Percentiles rank a stretch among this genome's conserved stretches.
phyloP scores from a whole-genome alignment of 768 basidiomycete species.

The Xerocomus spinulosus region DNA sequence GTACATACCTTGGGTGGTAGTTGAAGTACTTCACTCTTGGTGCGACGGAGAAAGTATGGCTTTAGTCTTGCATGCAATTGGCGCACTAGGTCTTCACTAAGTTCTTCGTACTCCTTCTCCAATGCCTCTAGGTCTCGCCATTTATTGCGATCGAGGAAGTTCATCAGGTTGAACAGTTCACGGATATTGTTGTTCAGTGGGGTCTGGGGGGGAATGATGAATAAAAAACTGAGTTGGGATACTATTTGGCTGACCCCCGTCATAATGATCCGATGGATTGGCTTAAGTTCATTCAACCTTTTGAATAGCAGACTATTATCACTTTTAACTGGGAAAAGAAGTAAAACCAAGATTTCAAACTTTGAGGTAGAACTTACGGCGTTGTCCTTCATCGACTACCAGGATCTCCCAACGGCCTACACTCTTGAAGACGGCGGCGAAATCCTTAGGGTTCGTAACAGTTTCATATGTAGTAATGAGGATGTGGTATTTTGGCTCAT shows the following conservation, averaged over 20 bases:
- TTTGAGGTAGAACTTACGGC: conserved; percentile 48
- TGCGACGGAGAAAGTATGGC: conserved; percentile 90
- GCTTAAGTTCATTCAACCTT: conserved; percentile 75
- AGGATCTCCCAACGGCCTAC: conserved; percentile 92
- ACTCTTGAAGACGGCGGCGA: conserved; percentile 67
- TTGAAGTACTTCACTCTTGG: conserved; percentile 89
- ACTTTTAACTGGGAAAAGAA: conserved; percentile 63
- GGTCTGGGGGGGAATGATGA: conserved; percentile 44
- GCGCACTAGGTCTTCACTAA: conserved; percentile 76
- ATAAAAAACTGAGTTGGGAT: neutral
- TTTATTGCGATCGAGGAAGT: conserved; percentile 78
- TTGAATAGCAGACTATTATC: conserved; percentile 76
- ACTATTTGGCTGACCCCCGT: conserved; percentile 59
- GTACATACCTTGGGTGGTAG: conserved; percentile 79
- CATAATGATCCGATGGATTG: conserved; percentile 79
- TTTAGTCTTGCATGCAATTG: conserved; percentile 73
- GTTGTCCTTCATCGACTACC: conserved; percentile 90
- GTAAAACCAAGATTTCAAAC: neutral
- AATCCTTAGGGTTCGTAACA: conserved; percentile 66
- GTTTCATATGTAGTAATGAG: conserved; percentile 91
- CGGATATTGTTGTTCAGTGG: conserved; percentile 96
- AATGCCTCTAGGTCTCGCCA: conserved; percentile 75
- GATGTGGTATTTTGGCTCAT: conserved; percentile 75
- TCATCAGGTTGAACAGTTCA: conserved; percentile 96
- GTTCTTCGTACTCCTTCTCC: conserved; percentile 67